phyloP scores from a whole-genome alignment of 2,329 filamentous ascomycete genomes.

The Alternaria conjuncta region DNA sequence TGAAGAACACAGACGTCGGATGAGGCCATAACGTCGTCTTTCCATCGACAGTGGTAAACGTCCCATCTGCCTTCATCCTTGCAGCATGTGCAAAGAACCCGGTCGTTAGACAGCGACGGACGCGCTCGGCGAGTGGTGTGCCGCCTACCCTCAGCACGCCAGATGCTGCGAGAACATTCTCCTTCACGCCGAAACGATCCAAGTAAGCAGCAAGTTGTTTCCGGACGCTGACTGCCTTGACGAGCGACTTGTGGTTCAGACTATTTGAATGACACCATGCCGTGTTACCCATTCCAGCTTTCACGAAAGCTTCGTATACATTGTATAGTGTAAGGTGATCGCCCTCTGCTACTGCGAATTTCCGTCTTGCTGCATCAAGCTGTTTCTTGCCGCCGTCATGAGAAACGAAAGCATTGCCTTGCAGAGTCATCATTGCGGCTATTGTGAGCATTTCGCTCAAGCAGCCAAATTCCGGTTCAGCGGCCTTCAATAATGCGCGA shows the following conservation, averaged over 20 bases:
- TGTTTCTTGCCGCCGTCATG: conserved; percentile 78
- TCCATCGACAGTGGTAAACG: conserved; percentile 83
- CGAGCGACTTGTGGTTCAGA: conserved; percentile 85
- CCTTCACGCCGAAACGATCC: conserved; percentile 78
- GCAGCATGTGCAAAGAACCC: conserved; percentile 95
- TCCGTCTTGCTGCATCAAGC: conserved; percentile 75
- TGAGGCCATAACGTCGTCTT: conserved; percentile 82
- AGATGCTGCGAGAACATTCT: conserved; percentile 53
- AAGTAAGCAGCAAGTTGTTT: conserved; percentile 86
- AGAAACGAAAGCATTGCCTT: conserved; percentile 82
- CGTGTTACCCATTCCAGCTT: conserved; percentile 79
- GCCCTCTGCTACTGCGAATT: conserved; percentile 90
- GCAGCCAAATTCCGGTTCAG: conserved; percentile 69
- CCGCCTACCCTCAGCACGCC: conserved; percentile 50
- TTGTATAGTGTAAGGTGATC: conserved; percentile 94
- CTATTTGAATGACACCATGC: conserved; percentile 88
- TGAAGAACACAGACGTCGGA: conserved; percentile 93
- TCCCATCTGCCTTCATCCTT: conserved; percentile 91
- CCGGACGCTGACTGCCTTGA: conserved; percentile 81
- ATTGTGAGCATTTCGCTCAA: conserved; percentile 87
- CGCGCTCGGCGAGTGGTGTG: conserved; percentile 69
- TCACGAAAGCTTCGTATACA: conserved; percentile 88
- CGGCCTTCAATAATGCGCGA: conserved; percentile 79
- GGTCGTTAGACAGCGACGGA: conserved; percentile 82
- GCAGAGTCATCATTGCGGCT: conserved; percentile 89